phyloP scores from a whole-genome alignment of 108 stramenopile genomes.

The Cyclostephanos tholiformis region DNA sequence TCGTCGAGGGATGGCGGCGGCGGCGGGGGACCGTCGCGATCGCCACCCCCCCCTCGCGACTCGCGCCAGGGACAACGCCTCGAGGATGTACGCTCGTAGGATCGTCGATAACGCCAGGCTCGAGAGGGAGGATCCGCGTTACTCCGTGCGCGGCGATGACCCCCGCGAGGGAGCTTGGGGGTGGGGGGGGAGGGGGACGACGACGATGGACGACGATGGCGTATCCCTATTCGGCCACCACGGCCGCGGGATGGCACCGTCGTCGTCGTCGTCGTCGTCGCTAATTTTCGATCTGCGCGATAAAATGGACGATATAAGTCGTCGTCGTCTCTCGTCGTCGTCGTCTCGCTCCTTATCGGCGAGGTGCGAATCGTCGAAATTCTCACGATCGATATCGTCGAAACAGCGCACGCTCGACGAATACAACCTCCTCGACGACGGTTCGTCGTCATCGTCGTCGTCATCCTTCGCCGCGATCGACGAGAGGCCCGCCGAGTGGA shows the following conservation, averaged over 20 bases:
- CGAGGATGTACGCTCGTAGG: constrained; percentile 72
- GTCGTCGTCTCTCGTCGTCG: not conserved
- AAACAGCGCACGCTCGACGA: constrained; percentile 22
- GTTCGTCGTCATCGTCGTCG: no score
- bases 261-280: constrained; percentile 2
- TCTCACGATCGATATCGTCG: no score
- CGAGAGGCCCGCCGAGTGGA: constrained; percentile 34
- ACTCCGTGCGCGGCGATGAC: no score
- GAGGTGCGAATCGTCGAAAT: constrained; percentile 23
- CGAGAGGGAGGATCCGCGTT: constrained; percentile 21
- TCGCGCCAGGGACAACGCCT: constrained; percentile 53
- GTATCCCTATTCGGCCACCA: no score
- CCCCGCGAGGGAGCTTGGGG: not conserved
- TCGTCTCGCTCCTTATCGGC: not conserved
- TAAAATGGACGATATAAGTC: not conserved
- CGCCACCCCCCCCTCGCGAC: not conserved
- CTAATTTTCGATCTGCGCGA: constrained; percentile 14
- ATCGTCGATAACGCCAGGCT: constrained; percentile 48
- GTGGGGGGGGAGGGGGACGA: not conserved
- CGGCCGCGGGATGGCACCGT: no score
- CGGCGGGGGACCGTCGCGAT: not conserved
- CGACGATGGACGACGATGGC: no score
- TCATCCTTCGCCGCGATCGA: no score
- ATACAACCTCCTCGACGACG: constrained; percentile 13
- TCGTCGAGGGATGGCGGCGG: not conserved